Conservation (phyloP, 106 monocot genomes). For the Dendrobium huoshanense region DNA sequence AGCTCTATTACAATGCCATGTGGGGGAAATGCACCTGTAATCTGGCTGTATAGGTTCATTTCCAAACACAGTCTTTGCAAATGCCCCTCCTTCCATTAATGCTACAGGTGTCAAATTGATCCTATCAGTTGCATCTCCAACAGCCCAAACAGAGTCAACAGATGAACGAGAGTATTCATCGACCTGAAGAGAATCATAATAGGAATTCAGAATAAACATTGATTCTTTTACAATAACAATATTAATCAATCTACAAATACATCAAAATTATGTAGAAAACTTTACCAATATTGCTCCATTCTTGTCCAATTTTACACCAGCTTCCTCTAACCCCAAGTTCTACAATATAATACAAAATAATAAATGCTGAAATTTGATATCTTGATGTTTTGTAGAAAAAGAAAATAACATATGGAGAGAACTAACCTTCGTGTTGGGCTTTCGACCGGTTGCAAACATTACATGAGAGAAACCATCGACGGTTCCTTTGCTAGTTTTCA, state of each 20-base stretch:
- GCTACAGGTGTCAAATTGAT: constrained; percentile 97
- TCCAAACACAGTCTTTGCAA: constrained; percentile 85
- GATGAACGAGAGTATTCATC: constrained; percentile 87
- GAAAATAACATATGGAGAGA: neutral
- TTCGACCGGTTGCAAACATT: constrained; percentile 99
- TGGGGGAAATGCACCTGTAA: constrained; percentile 41
- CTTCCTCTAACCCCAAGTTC: constrained; percentile 87
- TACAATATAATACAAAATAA: constrained; percentile 17
- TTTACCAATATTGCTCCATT: constrained; percentile 89
- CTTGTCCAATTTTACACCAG: constrained; percentile 76
- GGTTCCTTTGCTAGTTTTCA: constrained; percentile 84
- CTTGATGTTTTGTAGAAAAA: neutral
- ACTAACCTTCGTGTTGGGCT: constrained; percentile 85
- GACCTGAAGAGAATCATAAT: constrained; percentile 38
- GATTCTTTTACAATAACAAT: neutral
- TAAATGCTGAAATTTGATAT: neutral
- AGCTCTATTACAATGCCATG: neutral
- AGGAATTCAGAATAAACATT: constrained; percentile 1
- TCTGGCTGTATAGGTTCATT: constrained; percentile 80
- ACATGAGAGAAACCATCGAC: constrained; percentile 91
- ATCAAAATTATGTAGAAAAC: neutral
- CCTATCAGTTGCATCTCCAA: constrained; percentile 95
- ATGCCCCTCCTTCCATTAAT: constrained; percentile 94
- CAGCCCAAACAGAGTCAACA: constrained; percentile 92
- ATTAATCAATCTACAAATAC: neutral